Percentiles rank a stretch among this genome's conserved stretches.
phyloP scores from a whole-genome alignment of 2,329 filamentous ascomycete genomes.

The Cladosporium halotolerans region DNA sequence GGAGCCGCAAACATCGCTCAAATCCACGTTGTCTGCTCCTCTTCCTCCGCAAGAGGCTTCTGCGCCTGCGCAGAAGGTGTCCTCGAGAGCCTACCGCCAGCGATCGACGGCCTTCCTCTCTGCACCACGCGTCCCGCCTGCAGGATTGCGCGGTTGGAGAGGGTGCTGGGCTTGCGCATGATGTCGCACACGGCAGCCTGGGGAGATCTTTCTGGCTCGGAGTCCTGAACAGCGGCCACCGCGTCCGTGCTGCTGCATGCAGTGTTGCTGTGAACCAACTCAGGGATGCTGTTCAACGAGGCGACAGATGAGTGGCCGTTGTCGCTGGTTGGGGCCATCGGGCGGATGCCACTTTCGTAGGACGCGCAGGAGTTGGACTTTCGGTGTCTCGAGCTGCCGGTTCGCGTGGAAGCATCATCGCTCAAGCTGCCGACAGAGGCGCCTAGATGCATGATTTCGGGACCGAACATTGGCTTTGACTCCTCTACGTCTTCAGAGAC shows the following conservation, averaged over 20 bases:
- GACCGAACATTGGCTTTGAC: slow-evolving; percentile 3
- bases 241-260: not conserved
- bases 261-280: slow-evolving; percentile 22
- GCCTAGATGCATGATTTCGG: not conserved
- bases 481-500: not conserved
- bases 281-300: slow-evolving; percentile 24
- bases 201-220: not conserved
- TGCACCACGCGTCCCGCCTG: slow-evolving; percentile 23
- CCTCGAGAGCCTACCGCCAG: slow-evolving; percentile 1
- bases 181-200: not conserved
- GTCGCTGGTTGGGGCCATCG: slow-evolving; percentile 14
- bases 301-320: slow-evolving; percentile 22
- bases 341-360: slow-evolving; percentile 20
- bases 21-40: slow-evolving; percentile 8
- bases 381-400: slow-evolving; percentile 18
- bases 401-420: slow-evolving; percentile 17
- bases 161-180: slow-evolving; percentile 9
- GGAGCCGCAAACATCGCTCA: not conserved
- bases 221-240: not conserved
- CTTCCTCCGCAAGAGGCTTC: not conserved
- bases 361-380: slow-evolving; percentile 26
- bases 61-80: not conserved
- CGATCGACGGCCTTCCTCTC: slow-evolving; percentile 13
- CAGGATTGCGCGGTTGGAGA: slow-evolving; percentile 19
- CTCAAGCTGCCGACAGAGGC: slow-evolving; percentile 2